Conservation (phyloP, 1,284 basidiomycete genomes). For the Tylopilus sp. region DNA sequence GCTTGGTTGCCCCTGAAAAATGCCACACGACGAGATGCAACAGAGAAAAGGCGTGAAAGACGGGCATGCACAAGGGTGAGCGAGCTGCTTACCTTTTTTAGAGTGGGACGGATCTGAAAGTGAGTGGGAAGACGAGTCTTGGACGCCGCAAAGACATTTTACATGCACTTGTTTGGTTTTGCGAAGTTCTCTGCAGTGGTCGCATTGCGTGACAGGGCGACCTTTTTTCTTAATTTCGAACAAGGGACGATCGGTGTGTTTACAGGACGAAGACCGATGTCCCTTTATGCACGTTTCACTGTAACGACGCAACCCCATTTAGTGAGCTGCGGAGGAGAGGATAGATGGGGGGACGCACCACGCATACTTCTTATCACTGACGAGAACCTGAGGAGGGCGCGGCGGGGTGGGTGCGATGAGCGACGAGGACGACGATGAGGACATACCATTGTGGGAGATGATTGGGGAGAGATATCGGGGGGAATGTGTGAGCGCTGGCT, state of each 20-base stretch:
- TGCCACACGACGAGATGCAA: too few species aligned
- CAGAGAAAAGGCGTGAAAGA: constrained; percentile 30
- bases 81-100: constrained; percentile 54
- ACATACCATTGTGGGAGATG: constrained; percentile 37
- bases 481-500: constrained; percentile 20
- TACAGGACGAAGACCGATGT: constrained; percentile 72
- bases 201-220: constrained; percentile 75
- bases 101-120: constrained; percentile 31
- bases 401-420: constrained; percentile 1
- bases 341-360: constrained; percentile 45
- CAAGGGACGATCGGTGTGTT: constrained; percentile 70
- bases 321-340: constrained; percentile 7
- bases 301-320: background rate
- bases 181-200: constrained; percentile 68
- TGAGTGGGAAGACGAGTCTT: constrained; percentile 32
- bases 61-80: constrained; percentile 1
- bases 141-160: constrained; percentile 55
- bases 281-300: constrained; percentile 83
- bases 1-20: constrained; percentile 49
- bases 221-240: constrained; percentile 82
- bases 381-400: constrained; percentile 50
- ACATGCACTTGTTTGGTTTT: constrained; percentile 72
- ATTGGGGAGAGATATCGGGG: constrained; percentile 19
- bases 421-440: background rate
- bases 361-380: constrained; percentile 77